Conservation (phyloP, 2,329 filamentous ascomycete genomes). For the Fusarium pseudonygamai region DNA sequence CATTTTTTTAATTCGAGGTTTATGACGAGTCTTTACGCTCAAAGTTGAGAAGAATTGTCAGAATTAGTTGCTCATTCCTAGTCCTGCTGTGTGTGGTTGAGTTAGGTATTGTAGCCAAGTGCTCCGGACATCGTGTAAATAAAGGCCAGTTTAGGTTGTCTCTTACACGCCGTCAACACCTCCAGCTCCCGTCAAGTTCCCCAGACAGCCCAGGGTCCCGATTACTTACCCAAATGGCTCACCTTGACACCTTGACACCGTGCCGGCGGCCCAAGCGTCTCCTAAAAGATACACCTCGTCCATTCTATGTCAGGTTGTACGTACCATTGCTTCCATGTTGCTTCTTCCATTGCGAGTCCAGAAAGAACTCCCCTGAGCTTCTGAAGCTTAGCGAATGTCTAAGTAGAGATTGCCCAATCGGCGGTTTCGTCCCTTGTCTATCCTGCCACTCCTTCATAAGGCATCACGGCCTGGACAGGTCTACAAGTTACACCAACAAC, state of each 20-base stretch:
- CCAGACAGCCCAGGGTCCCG: not conserved
- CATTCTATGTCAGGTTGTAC: not conserved
- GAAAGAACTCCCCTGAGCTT: conserved; percentile 12
- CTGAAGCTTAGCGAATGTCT: conserved; percentile 9
- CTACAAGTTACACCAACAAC: conserved; percentile 11
- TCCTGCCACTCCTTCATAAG: conserved; percentile 1
- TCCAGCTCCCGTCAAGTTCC: not conserved
- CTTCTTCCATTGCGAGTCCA: conserved; percentile 17
- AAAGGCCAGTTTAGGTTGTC: not conserved
- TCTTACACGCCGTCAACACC: conserved; percentile 3
- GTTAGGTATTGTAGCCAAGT: not conserved
- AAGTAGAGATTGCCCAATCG: conserved; percentile 33
- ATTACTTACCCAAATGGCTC: conserved; percentile 1
- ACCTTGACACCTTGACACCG: conserved; percentile 5
- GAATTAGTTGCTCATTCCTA: not conserved
- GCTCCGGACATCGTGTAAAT: not conserved
- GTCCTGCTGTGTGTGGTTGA: not conserved
- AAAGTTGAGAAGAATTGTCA: conserved; percentile 12
- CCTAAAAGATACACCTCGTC: not conserved
- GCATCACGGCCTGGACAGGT: conserved; percentile 17
- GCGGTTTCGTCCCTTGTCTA: conserved; percentile 18
- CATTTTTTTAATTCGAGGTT: conserved; percentile 11
- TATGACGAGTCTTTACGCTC: not conserved
- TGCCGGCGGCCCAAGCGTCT: not conserved
- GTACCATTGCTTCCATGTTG: not conserved